Evolutionary conservation across 2,329 filamentous ascomycete genomes (phyloP).

Genomic region (Teratosphaeria pseudoeucalypti): DNA sequence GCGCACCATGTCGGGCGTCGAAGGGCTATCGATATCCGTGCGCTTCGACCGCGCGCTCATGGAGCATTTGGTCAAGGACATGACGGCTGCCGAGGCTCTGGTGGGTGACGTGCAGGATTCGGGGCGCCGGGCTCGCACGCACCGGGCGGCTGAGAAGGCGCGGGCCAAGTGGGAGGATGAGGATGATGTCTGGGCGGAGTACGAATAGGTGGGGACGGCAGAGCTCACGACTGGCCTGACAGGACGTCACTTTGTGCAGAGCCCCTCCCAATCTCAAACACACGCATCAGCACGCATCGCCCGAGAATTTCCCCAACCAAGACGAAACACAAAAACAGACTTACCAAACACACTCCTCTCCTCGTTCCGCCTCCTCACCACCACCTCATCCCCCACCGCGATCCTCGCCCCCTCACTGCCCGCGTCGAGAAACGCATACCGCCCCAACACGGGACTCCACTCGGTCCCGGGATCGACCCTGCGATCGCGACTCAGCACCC

Average conservation of each 20-base stretch:
- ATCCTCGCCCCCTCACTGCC: constrained; percentile 22
- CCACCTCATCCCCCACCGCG: constrained; percentile 35
- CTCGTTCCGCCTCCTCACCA: constrained; percentile 29
- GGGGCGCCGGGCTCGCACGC: neutral
- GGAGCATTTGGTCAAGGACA: constrained; percentile 4
- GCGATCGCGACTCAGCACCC: constrained; percentile 35
- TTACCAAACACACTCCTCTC: constrained; percentile 35
- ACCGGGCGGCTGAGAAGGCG: neutral
- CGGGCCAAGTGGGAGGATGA: constrained; percentile 1
- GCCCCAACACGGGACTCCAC: constrained; percentile 39
- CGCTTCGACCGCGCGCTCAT: constrained; percentile 3
- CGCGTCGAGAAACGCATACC: constrained; percentile 33
- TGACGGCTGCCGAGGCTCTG: constrained; percentile 1
- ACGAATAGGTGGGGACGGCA: neutral
- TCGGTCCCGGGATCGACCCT: constrained; percentile 36
- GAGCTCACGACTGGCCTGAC: neutral
- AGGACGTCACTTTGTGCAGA: constrained; percentile 4
- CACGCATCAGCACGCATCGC: neutral
- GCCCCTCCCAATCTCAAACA: constrained; percentile 7
- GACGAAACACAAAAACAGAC: constrained; percentile 7
- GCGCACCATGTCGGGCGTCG: constrained; percentile 2
- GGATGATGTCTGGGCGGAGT: neutral
- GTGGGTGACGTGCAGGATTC: constrained; percentile 2
- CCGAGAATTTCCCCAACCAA: neutral
- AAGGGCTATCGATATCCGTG: constrained; percentile 1